phyloP scores from a whole-genome alignment of 192 early-diverging fungal species.

The Haplosporangium gracile region DNA sequence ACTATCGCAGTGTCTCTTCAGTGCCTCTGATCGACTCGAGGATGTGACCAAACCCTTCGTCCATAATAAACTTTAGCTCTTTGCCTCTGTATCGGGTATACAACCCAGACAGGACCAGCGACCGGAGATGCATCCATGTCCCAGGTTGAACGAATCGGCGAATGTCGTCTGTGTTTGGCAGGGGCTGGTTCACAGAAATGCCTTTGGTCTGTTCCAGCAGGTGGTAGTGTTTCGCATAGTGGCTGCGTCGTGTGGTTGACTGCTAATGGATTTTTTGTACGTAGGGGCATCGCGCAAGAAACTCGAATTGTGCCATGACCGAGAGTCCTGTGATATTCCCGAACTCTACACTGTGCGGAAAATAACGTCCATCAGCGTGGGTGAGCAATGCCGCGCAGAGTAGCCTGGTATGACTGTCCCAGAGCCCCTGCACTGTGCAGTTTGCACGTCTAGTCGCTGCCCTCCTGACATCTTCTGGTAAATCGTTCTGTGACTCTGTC shows the following conservation, averaged over 20 bases:
- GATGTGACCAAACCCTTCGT: not conserved
- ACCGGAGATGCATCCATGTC: conserved; percentile 1
- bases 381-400: not conserved
- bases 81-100: not conserved
- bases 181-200: not conserved
- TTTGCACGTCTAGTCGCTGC: not conserved
- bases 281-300: not conserved
- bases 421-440: not conserved
- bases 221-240: not conserved
- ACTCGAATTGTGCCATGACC: not conserved
- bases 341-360: not conserved
- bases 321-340: not conserved
- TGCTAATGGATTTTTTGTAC: not conserved
- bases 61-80: not conserved
- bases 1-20: not conserved
- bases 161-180: not conserved
- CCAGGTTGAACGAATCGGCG: not conserved
- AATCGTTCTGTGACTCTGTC: not conserved
- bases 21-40: not conserved
- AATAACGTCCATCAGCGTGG: not conserved
- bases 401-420: not conserved
- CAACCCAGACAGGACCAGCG: not conserved
- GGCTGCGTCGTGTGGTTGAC: not conserved
- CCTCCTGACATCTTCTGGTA: not conserved
- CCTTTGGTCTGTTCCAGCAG: not conserved